A percentile compares a stretch with the other conserved stretches of the same genome.
phyloP scores from a whole-genome alignment of 2,329 filamentous ascomycete genomes.

The Penicillium sp. region DNA sequence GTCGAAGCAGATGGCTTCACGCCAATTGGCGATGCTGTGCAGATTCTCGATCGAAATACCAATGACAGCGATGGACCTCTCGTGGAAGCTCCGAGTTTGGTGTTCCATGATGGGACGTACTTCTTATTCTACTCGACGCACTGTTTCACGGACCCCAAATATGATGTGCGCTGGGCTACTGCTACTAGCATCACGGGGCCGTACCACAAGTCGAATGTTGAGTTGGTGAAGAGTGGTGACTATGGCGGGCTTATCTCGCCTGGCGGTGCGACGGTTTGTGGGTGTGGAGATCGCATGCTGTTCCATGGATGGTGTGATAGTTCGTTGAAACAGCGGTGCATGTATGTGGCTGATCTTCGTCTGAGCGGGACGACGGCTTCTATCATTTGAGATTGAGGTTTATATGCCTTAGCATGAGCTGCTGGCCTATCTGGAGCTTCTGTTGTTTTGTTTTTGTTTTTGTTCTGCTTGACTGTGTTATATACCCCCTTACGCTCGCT shows the following conservation, averaged over 20 bases:
- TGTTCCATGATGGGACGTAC: constrained; percentile 52
- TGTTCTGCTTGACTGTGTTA: neutral
- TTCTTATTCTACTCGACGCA: constrained; percentile 65
- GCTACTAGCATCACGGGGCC: constrained; percentile 42
- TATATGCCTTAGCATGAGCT: neutral
- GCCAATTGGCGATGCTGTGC: constrained; percentile 53
- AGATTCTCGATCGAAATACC: constrained; percentile 58
- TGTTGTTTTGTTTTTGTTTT: neutral
- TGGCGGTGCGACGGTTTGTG: constrained; percentile 36
- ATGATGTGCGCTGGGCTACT: constrained; percentile 64
- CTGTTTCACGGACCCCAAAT: constrained; percentile 57
- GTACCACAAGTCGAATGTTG: constrained; percentile 37
- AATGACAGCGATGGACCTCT: constrained; percentile 65
- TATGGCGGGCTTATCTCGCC: constrained; percentile 32
- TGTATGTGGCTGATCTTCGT: constrained; percentile 32
- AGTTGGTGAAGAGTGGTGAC: constrained; percentile 40
- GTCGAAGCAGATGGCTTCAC: constrained; percentile 54
- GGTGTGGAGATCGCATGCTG: constrained; percentile 35
- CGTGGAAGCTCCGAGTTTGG: constrained; percentile 62
- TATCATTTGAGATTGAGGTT: constrained; percentile 14
- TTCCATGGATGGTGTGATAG: constrained; percentile 36
- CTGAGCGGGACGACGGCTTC: constrained; percentile 22
- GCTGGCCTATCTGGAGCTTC: neutral
- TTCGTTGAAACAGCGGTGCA: constrained; percentile 27
- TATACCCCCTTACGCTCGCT: constrained; percentile 5